Conservation (phyloP, 257 asterid species). For the Solanum medicagineum region DNA sequence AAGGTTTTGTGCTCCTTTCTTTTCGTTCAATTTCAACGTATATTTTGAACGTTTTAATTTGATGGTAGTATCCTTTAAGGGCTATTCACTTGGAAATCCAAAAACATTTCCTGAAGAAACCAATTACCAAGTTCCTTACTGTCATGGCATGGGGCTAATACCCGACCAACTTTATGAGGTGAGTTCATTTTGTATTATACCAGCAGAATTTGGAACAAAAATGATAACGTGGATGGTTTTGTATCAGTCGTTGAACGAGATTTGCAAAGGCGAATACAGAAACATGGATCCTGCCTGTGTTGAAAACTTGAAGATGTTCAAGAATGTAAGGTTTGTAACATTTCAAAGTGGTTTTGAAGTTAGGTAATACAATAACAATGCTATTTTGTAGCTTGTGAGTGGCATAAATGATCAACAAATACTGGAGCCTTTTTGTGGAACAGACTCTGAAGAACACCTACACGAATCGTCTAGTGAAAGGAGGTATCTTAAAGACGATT, state of each 20-base stretch:
- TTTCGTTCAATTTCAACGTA: neutral
- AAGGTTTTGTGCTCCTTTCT: conserved; percentile 4
- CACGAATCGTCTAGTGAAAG: neutral
- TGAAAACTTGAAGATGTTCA: neutral
- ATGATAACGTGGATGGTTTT: neutral
- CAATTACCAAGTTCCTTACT: conserved; percentile 8
- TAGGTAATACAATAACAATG: neutral
- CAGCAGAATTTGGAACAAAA: neutral
- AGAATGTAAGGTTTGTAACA: neutral
- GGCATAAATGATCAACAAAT: neutral
- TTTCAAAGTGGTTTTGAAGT: neutral
- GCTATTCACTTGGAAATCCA: conserved; percentile 28
- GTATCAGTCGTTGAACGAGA: neutral
- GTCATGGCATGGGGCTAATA: conserved; percentile 21
- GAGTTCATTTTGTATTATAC: neutral
- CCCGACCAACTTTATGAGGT: conserved; percentile 23
- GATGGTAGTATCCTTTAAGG: conserved; percentile 9
- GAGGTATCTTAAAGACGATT: neutral
- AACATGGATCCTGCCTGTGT: neutral
- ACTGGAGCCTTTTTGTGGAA: neutral
- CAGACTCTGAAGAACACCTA: neutral
- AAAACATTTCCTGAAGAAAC: neutral
- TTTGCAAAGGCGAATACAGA: neutral
- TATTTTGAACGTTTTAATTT: neutral
- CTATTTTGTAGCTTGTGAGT: neutral